Conservation (phyloP, 1,284 basidiomycete species). For the Papiliotrema flavescens region DNA sequence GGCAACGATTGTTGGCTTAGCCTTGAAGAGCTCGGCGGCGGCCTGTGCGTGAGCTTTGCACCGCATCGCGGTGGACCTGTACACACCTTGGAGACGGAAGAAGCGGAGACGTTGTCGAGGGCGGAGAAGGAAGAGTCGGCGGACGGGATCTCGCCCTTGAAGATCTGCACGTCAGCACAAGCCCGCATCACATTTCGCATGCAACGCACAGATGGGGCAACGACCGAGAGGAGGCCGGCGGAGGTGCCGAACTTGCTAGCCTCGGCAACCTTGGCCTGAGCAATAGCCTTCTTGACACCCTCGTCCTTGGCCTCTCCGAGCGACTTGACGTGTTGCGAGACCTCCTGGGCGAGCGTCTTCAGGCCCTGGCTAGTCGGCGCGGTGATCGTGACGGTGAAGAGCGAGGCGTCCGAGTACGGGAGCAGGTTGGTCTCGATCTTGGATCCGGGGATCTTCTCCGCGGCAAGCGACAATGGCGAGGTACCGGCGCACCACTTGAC, state of each 20-base stretch:
- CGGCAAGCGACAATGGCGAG: slow-evolving; percentile 60
- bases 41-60: slow-evolving; percentile 21
- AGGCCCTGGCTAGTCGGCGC: slow-evolving; percentile 44
- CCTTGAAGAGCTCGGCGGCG: slow-evolving; percentile 45
- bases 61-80: not conserved
- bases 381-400: slow-evolving; percentile 71
- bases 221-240: slow-evolving; percentile 62
- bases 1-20: slow-evolving; percentile 79
- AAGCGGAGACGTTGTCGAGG: slow-evolving; percentile 61
- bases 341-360: slow-evolving; percentile 58
- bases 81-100: slow-evolving; percentile 63
- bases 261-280: slow-evolving; percentile 79
- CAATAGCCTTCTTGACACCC: slow-evolving; percentile 71
- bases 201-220: slow-evolving; percentile 47
- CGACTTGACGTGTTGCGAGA: slow-evolving; percentile 62
- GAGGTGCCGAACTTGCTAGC: slow-evolving; percentile 66
- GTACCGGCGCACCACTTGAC: slow-evolving; percentile 80
- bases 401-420: slow-evolving; percentile 82
- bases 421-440: slow-evolving; percentile 69
- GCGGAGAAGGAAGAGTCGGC: slow-evolving; percentile 58
- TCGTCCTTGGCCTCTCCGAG: slow-evolving; percentile 63
- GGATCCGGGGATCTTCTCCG: slow-evolving; percentile 46
- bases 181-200: too few species aligned
- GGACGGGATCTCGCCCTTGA: slow-evolving; percentile 57
- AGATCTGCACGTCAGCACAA: slow-evolving; percentile 52